These are phyloP conservation scores for Penicillium riverlandense DNA, from an alignment of 495 filamentous ascomycete genomes.

Conservation along the genomic window DNA sequence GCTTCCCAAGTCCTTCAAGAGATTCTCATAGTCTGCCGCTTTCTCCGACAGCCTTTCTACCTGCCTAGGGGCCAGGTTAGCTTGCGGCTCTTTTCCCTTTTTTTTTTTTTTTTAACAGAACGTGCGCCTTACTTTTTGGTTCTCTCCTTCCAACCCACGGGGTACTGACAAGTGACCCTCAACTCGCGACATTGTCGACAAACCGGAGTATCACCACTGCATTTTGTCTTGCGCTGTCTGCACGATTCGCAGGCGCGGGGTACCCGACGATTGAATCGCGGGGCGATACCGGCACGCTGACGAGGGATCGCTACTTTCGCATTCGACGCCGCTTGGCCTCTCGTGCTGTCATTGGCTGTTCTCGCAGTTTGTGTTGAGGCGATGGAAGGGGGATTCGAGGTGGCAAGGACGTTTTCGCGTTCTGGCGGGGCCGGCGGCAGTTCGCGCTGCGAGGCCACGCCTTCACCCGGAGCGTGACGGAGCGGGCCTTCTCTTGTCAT, in stretches of 20 bases:
- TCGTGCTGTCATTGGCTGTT: neutral
- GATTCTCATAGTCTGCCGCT: conserved; percentile 41
- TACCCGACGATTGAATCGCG: conserved; percentile 17
- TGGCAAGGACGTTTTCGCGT: neutral
- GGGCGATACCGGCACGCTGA: neutral
- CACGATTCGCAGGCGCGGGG: conserved; percentile 63
- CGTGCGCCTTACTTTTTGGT: conserved; percentile 2
- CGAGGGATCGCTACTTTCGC: neutral
- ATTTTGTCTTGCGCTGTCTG: conserved; percentile 56
- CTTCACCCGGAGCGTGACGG: neutral
- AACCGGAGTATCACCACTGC: conserved; percentile 45
- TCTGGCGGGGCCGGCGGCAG: neutral
- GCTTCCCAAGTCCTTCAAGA: conserved; percentile 33
- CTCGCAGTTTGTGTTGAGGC: neutral
- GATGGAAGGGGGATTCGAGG: neutral
- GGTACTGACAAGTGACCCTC: conserved; percentile 40
- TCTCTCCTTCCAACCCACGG: conserved; percentile 45
- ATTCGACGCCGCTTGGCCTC: neutral
- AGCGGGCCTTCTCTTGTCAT: neutral
- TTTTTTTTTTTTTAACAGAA: neutral
- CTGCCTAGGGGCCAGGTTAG: conserved; percentile 16
- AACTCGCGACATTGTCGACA: conserved; percentile 50
- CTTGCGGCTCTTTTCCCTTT: no score
- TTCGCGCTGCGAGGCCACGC: neutral
- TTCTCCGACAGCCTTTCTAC: conserved; percentile 38